A percentile compares a stretch with the other conserved stretches of the same genome.
These are phyloP conservation scores for Penstemon barbatus DNA, from an alignment of 257 asterid genomes.

Conservation along the genomic window DNA sequence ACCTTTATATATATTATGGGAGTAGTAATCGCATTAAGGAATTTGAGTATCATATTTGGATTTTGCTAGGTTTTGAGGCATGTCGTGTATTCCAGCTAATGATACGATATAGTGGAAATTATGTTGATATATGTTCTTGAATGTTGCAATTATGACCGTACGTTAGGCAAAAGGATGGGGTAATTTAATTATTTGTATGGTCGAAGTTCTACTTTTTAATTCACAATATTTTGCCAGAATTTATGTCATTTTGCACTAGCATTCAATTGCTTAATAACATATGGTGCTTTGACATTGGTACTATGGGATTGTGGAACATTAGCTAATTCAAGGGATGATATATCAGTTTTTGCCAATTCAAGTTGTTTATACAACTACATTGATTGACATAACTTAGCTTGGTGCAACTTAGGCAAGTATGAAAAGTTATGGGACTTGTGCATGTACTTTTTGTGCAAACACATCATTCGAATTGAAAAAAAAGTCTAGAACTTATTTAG, in stretches of 20 bases:
- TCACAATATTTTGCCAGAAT: not conserved
- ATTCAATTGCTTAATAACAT: not conserved
- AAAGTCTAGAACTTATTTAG: not conserved
- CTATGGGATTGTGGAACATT: not conserved
- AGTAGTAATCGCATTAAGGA: not conserved
- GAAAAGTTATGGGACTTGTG: not conserved
- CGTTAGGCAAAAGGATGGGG: not conserved
- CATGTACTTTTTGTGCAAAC: not conserved
- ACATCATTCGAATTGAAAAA: not conserved
- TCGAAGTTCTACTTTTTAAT: not conserved
- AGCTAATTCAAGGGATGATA: not conserved
- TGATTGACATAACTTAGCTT: not conserved
- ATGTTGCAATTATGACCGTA: not conserved
- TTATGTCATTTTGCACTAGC: not conserved
- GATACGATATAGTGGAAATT: constrained; percentile 3
- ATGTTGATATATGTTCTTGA: constrained; percentile 5
- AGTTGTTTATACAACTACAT: not conserved
- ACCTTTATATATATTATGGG: too few species aligned
- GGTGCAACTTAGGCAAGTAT: constrained; percentile 3
- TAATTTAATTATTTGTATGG: not conserved
- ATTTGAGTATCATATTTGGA: constrained; percentile 11
- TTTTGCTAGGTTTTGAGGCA: constrained; percentile 8
- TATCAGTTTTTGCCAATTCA: not conserved
- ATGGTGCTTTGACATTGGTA: not conserved
- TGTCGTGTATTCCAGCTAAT: not conserved